Evolutionary conservation across 2,329 filamentous ascomycete genomes (phyloP).

Genomic region (Graphiopsis chlorocephala): DNA sequence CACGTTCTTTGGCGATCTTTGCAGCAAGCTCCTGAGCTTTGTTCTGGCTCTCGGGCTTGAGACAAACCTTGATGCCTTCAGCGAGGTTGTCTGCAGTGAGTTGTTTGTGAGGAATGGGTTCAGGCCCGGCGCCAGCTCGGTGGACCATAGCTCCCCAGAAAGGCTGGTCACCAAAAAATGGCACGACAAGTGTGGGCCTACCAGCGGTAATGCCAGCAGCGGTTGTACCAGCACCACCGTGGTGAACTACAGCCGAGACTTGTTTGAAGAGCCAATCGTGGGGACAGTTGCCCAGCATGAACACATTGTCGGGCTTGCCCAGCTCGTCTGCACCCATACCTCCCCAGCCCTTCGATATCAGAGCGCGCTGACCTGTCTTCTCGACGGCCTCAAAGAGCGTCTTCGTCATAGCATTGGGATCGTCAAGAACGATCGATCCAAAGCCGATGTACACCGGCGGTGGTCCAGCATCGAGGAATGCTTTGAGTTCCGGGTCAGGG

Average conservation of each 20-base stretch:
- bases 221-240: constrained; percentile 60
- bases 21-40: constrained; percentile 40
- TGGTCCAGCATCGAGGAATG: constrained; percentile 65
- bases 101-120: constrained; percentile 46
- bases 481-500: constrained; percentile 62
- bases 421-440: constrained; percentile 76
- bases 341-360: constrained; percentile 57
- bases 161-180: constrained; percentile 58
- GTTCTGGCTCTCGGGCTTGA: constrained; percentile 38
- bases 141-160: constrained; percentile 57
- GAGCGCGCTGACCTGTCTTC: constrained; percentile 48
- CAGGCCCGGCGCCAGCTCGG: constrained; percentile 48
- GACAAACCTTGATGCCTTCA: constrained; percentile 45
- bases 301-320: constrained; percentile 42
- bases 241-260: constrained; percentile 56
- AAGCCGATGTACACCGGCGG: constrained; percentile 81
- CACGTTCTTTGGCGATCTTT: constrained; percentile 44
- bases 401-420: constrained; percentile 67
- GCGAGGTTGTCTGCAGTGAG: constrained; percentile 47
- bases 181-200: constrained; percentile 54
- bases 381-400: constrained; percentile 70
- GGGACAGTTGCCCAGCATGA: constrained; percentile 55
- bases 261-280: constrained; percentile 60
- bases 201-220: constrained; percentile 53
- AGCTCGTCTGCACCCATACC: constrained; percentile 42